phyloP scores from a whole-genome alignment of 495 filamentous ascomycete genomes.

The Letharia lupina region DNA sequence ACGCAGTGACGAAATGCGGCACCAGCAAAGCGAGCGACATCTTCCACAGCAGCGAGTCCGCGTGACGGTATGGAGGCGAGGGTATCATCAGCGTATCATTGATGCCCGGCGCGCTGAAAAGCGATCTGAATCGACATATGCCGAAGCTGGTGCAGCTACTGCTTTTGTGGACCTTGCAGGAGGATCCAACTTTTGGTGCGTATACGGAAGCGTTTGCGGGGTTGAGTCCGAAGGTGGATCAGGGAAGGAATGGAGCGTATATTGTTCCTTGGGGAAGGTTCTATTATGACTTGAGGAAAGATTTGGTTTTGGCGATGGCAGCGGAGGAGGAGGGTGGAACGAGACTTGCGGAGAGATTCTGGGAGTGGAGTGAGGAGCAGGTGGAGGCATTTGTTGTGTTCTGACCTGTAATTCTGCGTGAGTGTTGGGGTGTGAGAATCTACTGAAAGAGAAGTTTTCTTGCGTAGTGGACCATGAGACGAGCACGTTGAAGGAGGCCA shows the following conservation, averaged over 20 bases:
- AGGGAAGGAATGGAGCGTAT: background rate
- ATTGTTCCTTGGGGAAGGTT: background rate
- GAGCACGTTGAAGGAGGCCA: background rate
- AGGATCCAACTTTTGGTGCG: background rate
- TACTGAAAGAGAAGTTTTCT: background rate
- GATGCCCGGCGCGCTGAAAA: background rate
- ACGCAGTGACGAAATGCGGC: background rate
- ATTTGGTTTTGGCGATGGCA: background rate
- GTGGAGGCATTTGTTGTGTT: background rate
- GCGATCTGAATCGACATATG: background rate
- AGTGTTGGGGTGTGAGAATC: background rate
- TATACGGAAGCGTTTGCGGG: background rate
- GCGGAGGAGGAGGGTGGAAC: background rate
- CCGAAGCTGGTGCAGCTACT: background rate
- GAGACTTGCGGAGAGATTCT: background rate
- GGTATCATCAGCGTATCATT: no score
- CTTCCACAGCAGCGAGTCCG: background rate
- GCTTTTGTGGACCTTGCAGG: background rate
- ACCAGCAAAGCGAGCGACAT: background rate
- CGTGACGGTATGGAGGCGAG: no score
- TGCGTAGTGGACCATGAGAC: background rate
- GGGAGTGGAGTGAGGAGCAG: background rate
- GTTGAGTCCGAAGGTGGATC: background rate
- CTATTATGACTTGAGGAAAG: background rate
- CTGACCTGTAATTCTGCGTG: background rate